Evolutionary conservation across 1,139 yeast genomes (phyloP).

Genomic region (Tardiomyces depauwii): DNA sequence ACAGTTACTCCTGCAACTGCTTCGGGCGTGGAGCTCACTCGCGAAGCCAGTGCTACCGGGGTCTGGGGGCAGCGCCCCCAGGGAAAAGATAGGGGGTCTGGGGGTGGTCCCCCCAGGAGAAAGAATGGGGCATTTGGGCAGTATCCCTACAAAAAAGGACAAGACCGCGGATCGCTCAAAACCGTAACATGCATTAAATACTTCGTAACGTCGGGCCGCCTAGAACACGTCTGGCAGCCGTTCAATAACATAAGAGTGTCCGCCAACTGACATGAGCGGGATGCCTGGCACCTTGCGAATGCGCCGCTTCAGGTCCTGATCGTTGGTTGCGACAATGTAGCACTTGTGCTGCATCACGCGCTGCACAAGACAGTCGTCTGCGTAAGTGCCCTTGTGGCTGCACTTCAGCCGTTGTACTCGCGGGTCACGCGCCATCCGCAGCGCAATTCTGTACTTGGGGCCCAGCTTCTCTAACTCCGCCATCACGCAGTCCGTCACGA

Average conservation of each 20-base stretch:
- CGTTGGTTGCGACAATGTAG: slow-evolving; percentile 94
- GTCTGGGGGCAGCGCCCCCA: no score
- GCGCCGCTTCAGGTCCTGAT: slow-evolving; percentile 93
- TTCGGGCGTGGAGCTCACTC: no score
- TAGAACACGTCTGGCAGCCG: slow-evolving; percentile 89
- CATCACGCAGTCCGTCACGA: slow-evolving; percentile 94
- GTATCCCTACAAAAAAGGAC: no score
- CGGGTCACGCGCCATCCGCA: slow-evolving; percentile 87
- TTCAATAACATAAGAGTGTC: slow-evolving; percentile 84
- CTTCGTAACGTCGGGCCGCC: slow-evolving; percentile 4
- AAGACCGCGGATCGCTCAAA: no score
- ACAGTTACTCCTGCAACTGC: no score
- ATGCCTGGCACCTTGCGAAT: slow-evolving; percentile 94
- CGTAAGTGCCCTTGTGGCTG: slow-evolving; percentile 91
- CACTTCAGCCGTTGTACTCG: slow-evolving; percentile 79
- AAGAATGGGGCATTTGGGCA: no score
- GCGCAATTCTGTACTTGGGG: slow-evolving; percentile 85
- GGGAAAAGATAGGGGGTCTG: no score
- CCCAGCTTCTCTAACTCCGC: slow-evolving; percentile 96
- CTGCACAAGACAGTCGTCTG: slow-evolving; percentile 93
- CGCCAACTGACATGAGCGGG: slow-evolving; percentile 94
- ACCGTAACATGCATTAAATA: neutral
- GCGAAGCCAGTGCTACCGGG: no score
- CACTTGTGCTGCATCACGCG: slow-evolving; percentile 94
- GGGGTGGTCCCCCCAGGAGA: no score